Base-by-base conservation (phyloP, 495 filamentous ascomycete genomes). In the Neurospora pannonica region DNA sequence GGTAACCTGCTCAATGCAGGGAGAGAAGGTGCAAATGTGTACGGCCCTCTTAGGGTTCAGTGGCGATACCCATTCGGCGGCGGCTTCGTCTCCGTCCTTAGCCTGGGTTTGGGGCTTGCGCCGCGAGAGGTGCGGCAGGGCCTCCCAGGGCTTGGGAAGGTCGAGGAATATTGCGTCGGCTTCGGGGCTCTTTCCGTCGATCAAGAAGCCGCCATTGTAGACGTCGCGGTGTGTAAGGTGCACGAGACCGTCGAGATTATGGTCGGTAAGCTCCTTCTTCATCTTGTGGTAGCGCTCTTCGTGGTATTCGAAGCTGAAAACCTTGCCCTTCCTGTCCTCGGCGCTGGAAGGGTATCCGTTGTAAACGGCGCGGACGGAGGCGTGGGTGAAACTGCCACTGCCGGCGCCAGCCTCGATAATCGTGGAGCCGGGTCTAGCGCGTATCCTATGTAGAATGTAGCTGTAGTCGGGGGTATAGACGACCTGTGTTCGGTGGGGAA, bases 391-490 rank as follows among this genome's bases (percentile, higher is more conserved):
- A 38, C 92, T 95, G 10, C 96, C 96, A 82, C 94, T 97, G 1
- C 96, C 96, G 0, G 95, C 93, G 28, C 96, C 96, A 2, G 96
- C 97, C 83, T 99, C 96, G 70, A 99, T 96, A 13, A 99, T 79
- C 11, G 87, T 88, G 11, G 87, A 88, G 3, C 96, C 97, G 0
- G 96, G 94, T 31, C 93, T 84, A 3, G 91, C 95, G 17, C 93
- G 89, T 70, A 99, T 86, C 69, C 94, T 88, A 79, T 97, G 94
- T 31, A 99, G 87, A 43, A 99, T 91, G 79, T 96, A 99, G 83
- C 94, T 97, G 83, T 97, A 97, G 82, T 99, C 96, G 11, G 97
- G 94, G 2, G 94, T 97, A 79, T 99, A 99, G 75, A 99, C 96
- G 70, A 99, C 95, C 83, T 99, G 96, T 10, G 96, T 99, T 70